Evolutionary conservation across 1,284 basidiomycete species (phyloP).

Genomic region (Leccinum fallax): DNA sequence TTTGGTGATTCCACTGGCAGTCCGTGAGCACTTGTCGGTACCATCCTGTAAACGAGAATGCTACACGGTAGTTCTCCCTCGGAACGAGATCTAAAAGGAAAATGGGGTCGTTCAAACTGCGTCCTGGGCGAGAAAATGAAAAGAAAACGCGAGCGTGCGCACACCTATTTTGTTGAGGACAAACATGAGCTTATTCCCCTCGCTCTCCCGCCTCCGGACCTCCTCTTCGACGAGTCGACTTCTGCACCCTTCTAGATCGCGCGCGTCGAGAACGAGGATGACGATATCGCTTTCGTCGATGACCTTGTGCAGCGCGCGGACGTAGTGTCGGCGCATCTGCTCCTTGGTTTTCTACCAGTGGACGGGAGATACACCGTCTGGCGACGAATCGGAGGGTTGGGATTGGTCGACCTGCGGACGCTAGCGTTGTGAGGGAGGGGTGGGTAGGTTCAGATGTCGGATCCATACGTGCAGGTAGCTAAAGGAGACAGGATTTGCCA

Average conservation of each 20-base stretch:
- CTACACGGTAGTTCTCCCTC: conserved; percentile 55
- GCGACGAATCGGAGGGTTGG: conserved; percentile 35
- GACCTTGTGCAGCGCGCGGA: conserved; percentile 85
- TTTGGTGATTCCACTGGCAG: no score
- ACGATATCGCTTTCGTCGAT: conserved; percentile 93
- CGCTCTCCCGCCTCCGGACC: conserved; percentile 77
- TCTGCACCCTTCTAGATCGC: conserved; percentile 90
- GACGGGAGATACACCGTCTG: conserved; percentile 19
- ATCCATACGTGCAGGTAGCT: conserved; percentile 39
- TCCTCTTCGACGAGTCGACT: conserved; percentile 90
- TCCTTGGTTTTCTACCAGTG: conserved; percentile 57
- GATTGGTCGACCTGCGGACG: conserved; percentile 39
- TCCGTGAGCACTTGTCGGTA: no score
- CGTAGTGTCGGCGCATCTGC: conserved; percentile 67
- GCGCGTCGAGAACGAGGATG: conserved; percentile 84
- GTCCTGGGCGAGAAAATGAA: not conserved
- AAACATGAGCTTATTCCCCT: conserved; percentile 88
- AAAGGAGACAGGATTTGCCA: not conserved
- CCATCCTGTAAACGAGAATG: no score
- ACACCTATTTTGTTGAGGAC: conserved; percentile 92
- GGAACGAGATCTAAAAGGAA: conserved; percentile 80
- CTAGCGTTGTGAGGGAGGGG: conserved; percentile 55
- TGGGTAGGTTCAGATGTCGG: conserved; percentile 72
- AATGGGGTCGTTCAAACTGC: no score
- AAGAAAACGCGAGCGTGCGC: conserved; percentile 22